Evolutionary conservation across 495 filamentous ascomycete genomes (phyloP).

Genomic region (Usnea hakonensis): DNA sequence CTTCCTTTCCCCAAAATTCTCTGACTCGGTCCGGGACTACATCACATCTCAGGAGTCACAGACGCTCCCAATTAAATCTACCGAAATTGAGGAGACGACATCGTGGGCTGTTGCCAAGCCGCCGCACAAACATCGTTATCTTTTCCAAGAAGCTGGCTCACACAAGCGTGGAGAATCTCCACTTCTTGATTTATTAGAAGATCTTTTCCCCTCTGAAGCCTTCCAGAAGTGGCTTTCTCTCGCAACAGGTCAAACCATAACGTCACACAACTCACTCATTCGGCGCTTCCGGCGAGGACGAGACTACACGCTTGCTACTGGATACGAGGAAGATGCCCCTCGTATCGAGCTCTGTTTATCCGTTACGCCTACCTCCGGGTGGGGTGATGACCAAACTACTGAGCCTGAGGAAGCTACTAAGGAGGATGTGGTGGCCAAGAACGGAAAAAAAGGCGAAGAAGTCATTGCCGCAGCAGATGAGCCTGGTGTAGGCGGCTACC

Average conservation of each 20-base stretch:
- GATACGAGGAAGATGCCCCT: slow-evolving; percentile 65
- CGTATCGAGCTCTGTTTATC: slow-evolving; percentile 80
- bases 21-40: slow-evolving; percentile 55
- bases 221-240: slow-evolving; percentile 85
- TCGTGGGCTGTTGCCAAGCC: slow-evolving; percentile 71
- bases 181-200: slow-evolving; percentile 65
- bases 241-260: slow-evolving; percentile 59
- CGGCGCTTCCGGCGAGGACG: slow-evolving; percentile 76
- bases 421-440: slow-evolving; percentile 29
- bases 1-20: slow-evolving; percentile 72
- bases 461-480: slow-evolving; percentile 34
- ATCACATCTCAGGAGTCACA: slow-evolving; percentile 57
- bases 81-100: slow-evolving; percentile 50
- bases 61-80: slow-evolving; percentile 32
- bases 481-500: slow-evolving; percentile 67
- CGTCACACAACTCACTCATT: slow-evolving; percentile 60
- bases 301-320: slow-evolving; percentile 89
- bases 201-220: slow-evolving; percentile 72
- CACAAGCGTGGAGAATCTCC: slow-evolving; percentile 40
- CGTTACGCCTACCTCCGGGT: slow-evolving; percentile 72
- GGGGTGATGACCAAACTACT: slow-evolving; percentile 63
- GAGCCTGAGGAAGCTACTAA: slow-evolving; percentile 43
- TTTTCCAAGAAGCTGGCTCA: slow-evolving; percentile 58
- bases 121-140: slow-evolving; percentile 90
- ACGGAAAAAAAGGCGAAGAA: slow-evolving; percentile 27